These are phyloP conservation scores for Melanomma pulvis-pyrius DNA, from an alignment of 495 filamentous ascomycete genomes.

Conservation along the genomic window DNA sequence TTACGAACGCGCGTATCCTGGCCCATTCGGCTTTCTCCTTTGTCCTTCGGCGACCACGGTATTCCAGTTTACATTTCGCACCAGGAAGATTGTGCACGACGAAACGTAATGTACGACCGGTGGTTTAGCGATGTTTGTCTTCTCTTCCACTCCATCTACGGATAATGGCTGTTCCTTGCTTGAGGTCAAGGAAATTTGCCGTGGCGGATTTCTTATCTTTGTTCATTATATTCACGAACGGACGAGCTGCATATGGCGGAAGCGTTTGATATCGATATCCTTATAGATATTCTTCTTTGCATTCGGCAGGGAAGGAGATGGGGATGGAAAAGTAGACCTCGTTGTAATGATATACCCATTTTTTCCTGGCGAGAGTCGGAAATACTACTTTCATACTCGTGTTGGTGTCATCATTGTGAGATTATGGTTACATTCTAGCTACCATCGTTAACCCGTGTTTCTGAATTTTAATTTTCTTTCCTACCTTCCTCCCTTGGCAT, in stretches of 20 bases:
- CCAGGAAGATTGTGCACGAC: conserved; percentile 16
- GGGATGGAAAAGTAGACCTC: neutral
- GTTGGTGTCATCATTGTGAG: neutral
- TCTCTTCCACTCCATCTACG: neutral
- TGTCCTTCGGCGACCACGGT: neutral
- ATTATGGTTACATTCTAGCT: too few relatives aligned
- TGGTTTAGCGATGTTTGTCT: conserved; percentile 2
- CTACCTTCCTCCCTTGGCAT: too few relatives aligned
- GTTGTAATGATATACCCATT: conserved; percentile 27
- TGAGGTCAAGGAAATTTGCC: neutral
- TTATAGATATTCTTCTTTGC: conserved; percentile 2
- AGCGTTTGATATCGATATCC: conserved; percentile 7
- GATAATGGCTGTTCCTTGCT: neutral
- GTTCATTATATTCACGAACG: neutral
- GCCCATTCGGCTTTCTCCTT: conserved; percentile 2
- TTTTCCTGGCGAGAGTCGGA: neutral
- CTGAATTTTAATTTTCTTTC: too few relatives aligned
- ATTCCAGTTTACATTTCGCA: too few relatives aligned
- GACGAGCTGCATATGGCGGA: conserved; percentile 2
- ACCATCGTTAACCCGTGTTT: too few relatives aligned
- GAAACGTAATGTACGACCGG: conserved; percentile 22
- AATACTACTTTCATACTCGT: neutral
- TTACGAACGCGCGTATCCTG: conserved; percentile 1
- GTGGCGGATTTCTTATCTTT: neutral
- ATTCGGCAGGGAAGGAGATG: neutral